Conservation (phyloP, 768 basidiomycete species). For the Lepiota brunneoincarnata region DNA sequence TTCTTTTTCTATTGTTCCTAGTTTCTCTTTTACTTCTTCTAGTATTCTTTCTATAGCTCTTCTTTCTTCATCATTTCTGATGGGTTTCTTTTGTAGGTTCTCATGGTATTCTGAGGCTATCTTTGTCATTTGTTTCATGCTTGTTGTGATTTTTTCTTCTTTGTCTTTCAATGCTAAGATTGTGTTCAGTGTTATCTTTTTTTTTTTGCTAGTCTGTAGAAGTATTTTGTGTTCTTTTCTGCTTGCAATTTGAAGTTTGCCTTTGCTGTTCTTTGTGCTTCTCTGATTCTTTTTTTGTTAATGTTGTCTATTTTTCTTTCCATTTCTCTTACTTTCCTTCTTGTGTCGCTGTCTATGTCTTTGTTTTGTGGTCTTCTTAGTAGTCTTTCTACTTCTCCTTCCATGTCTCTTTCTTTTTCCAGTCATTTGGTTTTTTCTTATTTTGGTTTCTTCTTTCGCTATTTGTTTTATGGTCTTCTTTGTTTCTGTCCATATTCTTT, state of each 20-base stretch:
- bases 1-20: background rate
- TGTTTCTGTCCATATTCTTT: background rate
- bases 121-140: background rate
- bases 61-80: background rate
- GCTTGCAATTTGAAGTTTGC: background rate
- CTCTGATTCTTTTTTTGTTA: background rate
- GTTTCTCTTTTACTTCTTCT: background rate
- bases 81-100: background rate
- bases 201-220: background rate
- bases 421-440: background rate
- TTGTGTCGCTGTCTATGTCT: background rate
- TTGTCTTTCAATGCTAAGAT: background rate
- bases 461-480: background rate
- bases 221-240: background rate
- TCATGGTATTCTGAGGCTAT: background rate
- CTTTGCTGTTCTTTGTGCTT: background rate
- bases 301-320: background rate
- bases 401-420: background rate
- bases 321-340: background rate
- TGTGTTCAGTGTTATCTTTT: background rate
- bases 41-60: background rate
- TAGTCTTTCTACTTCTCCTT: background rate
- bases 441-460: background rate
- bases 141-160: background rate
- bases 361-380: background rate